Evolutionary conservation across 805 yeast species (phyloP), one percentile per base, ranked within the genome.

Genomic region (Metschnikowia lunata): DNA sequence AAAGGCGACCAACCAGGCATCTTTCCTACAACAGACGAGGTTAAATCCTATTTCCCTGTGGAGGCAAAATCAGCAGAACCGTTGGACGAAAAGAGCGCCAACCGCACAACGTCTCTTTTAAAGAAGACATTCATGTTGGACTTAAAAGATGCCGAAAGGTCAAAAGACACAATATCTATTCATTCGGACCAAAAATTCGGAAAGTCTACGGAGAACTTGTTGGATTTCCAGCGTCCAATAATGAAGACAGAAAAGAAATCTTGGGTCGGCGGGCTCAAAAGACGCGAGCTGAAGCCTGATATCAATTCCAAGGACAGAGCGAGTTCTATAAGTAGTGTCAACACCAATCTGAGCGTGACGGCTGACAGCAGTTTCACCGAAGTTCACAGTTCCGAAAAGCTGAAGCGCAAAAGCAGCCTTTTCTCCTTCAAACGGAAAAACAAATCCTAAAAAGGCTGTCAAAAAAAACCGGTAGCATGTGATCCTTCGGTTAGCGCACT

Each of bases 251-350:
- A 67, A 34, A 68, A 69, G 56, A 70, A 70, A 43, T 58, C 66
- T 30, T 67, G 72, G 72, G 70, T 69, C 6, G 70, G 69, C 2
- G 68, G 71, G 0, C 56, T 69, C 28, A 67, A 66, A 40, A 52
- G 67, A 30, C 49, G 65, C 42, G 70, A 53, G 28, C 49, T 46
- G 44, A 45, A 60, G 37, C 59, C 57, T 37, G 61, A 55, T 23
- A 30, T 46, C 23, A 42, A 33, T n/a, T 9, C 42, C 11, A 41
- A 40, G 8, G 52, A 61, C 18, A 34, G 63, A 26, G 61, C 60
- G 29, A 36, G 47, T 8, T 55, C 63, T 12, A 46, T 50, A 18
- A 57, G 60, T 14, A 58, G 62, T 37, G 46, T 45, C 29, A 39
- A 44, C 29, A 47, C 57, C 4, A 46, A 37, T 28, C 35, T 43